A percentile compares a stretch with the other conserved stretches of the same genome.
Conservation (phyloP, 1,139 yeast species). For the Candida sanyaensis region DNA sequence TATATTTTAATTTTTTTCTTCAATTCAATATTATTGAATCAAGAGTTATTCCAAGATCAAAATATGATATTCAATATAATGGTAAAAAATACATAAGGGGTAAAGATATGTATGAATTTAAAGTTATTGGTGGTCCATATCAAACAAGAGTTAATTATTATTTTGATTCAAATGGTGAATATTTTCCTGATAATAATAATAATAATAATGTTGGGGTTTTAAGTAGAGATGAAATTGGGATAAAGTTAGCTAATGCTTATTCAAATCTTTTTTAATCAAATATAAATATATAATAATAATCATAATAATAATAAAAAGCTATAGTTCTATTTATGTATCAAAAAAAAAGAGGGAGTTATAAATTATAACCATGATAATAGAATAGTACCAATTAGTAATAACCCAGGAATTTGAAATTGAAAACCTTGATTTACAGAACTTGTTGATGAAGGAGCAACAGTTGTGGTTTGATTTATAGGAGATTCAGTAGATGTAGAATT, state of each 20-base stretch:
- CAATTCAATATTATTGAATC: background rate
- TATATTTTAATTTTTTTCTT: background rate
- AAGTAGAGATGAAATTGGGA: conserved; percentile 4
- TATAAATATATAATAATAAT: background rate
- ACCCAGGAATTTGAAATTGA: background rate
- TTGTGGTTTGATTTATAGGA: background rate
- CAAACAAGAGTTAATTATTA: background rate
- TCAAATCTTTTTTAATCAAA: background rate
- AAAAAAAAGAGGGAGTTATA: too few relatives aligned
- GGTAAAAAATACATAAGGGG: too few relatives aligned
- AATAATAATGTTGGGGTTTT: background rate
- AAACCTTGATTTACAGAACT: background rate
- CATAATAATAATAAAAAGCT: too few relatives aligned
- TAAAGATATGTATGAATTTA: conserved; percentile 2
- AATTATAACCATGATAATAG: background rate
- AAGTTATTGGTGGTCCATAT: conserved; percentile 6
- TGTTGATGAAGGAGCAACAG: background rate
- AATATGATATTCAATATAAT: conserved; percentile 1
- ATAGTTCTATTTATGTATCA: too few relatives aligned
- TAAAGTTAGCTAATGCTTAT: background rate
- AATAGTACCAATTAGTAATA: background rate
- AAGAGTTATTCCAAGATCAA: conserved; percentile 3
- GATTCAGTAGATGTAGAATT: background rate
- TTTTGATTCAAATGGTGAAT: conserved; percentile 4
- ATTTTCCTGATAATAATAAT: background rate